A percentile compares a stretch with the other conserved stretches of the same genome.
Evolutionary conservation across 2,329 filamentous ascomycete genomes (phyloP).

Genomic region (Bipolaris oryzae): DNA sequence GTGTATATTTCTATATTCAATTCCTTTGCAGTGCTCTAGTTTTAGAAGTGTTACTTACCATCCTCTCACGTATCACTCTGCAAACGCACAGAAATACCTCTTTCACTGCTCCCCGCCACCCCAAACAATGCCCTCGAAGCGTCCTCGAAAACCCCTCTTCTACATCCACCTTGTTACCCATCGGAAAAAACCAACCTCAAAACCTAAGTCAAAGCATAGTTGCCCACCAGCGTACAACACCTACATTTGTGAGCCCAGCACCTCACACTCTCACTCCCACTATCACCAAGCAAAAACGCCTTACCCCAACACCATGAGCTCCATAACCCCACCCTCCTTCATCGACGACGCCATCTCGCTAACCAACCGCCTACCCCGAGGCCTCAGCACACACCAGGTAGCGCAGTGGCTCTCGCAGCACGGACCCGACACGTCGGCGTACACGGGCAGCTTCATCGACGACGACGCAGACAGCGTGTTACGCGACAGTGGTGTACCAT

Average conservation of each 20-base stretch:
- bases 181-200: not conserved
- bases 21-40: not conserved
- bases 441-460: slow-evolving; percentile 38
- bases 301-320: slow-evolving; percentile 17
- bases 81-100: not conserved
- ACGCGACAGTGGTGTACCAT: not conserved
- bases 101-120: slow-evolving; percentile 8
- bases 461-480: slow-evolving; percentile 34
- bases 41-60: not conserved
- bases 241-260: not conserved
- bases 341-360: slow-evolving; percentile 34
- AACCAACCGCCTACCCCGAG: slow-evolving; percentile 20
- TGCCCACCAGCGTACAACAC: not conserved
- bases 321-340: slow-evolving; percentile 25
- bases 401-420: slow-evolving; percentile 19
- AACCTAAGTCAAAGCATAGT: not conserved
- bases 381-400: slow-evolving; percentile 9
- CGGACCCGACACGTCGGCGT: slow-evolving; percentile 17
- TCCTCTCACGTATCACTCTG: not conserved
- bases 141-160: not conserved
- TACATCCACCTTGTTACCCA: slow-evolving; percentile 9
- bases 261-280: not conserved
- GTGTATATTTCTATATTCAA: not conserved
- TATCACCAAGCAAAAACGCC: not conserved
- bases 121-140: slow-evolving; percentile 2